Evolutionary conservation across 2,329 filamentous ascomycete species (phyloP), one percentile per base, ranked within the genome.

Genomic region (Colletotrichum sp.): DNA sequence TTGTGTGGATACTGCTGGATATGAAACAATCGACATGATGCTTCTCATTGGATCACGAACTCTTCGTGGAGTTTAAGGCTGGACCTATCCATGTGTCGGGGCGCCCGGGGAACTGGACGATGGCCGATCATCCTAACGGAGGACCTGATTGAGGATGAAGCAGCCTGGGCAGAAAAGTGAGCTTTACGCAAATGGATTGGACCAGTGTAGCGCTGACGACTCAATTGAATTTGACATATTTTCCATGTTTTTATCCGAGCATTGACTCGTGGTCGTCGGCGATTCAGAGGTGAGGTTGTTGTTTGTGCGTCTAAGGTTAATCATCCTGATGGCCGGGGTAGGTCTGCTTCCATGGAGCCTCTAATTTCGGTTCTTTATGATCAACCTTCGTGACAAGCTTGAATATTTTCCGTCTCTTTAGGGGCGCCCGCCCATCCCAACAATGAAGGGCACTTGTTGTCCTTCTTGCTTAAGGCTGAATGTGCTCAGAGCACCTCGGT

Each of bases 341-440:
- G 44, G 44, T 52, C 44, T 52, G 44, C 44, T 52, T 52, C 28
- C n/a, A 44, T 64, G 71, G 71, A 34, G 36, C 36, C 15, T 28
- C 24, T 55, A 67, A 75, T 75, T 15, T 72, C 62, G 72, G 69
- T 75, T 72, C 52, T 18, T 12, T 15, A 26, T 24, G 62, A 72
- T 75, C 69, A 34, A 63, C 62, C 55, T 67, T 67, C 24, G 30
- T 32, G 32, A n/a, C 30, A 32, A 63, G 44, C 52, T 62, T 62
- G 52, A 44, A 67, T 34, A 39, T 62, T n/a, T 67, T 44, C 28
- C 39, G 24, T 55, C 26, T 34, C 30, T 52, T 68, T 21, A 63
- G 36, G 21, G 21, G 60, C 21, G 18, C 18, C 13, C 49, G 8
- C 18, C n/a, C 49, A 26, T 49, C 36, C 12, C 30, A 24, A 15